These are phyloP conservation scores for Ogataea kodamae DNA, from an alignment of 805 yeast species.

Conservation along the genomic window DNA sequence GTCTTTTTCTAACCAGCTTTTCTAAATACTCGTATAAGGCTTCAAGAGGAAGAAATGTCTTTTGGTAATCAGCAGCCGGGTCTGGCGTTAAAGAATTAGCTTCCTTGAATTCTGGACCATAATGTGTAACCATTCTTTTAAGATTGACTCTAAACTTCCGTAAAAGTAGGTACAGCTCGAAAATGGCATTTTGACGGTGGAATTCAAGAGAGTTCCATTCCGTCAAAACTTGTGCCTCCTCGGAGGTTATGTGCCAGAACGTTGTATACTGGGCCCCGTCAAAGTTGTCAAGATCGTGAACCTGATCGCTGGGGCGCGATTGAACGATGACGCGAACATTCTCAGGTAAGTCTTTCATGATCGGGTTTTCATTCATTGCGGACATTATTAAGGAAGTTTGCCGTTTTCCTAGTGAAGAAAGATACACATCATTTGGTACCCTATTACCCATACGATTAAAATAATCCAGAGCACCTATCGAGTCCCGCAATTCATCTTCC, in stretches of 20 bases:
- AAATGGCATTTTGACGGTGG: conserved; percentile 30
- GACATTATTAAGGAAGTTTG: conserved; percentile 6
- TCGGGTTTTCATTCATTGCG: conserved; percentile 6
- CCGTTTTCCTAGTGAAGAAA: conserved; percentile 3
- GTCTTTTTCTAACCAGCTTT: conserved; percentile 21
- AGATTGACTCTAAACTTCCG: conserved; percentile 27
- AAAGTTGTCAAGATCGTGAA: conserved; percentile 23
- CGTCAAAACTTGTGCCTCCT: conserved; percentile 21
- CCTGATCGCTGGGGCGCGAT: conserved; percentile 25
- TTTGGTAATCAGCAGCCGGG: conserved; percentile 23
- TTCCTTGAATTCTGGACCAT: conserved; percentile 27
- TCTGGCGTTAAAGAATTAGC: conserved; percentile 19
- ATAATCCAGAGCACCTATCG: conserved; percentile 12
- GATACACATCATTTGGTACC: conserved; percentile 9
- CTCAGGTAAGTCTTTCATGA: conserved; percentile 17
- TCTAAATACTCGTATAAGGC: conserved; percentile 27
- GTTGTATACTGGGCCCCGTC: conserved; percentile 25
- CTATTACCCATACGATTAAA: conserved; percentile 11
- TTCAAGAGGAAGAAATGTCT: conserved; percentile 28
- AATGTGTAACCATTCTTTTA: conserved; percentile 26
- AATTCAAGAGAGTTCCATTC: conserved; percentile 29
- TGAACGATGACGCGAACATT: conserved; percentile 25
- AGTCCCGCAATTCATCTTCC: conserved; percentile 14
- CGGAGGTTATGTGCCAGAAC: conserved; percentile 29
- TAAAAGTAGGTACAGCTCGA: conserved; percentile 28